Base-by-base conservation (phyloP, 2,329 filamentous ascomycete genomes). In the Coccinonectria pachysandricola region DNA sequence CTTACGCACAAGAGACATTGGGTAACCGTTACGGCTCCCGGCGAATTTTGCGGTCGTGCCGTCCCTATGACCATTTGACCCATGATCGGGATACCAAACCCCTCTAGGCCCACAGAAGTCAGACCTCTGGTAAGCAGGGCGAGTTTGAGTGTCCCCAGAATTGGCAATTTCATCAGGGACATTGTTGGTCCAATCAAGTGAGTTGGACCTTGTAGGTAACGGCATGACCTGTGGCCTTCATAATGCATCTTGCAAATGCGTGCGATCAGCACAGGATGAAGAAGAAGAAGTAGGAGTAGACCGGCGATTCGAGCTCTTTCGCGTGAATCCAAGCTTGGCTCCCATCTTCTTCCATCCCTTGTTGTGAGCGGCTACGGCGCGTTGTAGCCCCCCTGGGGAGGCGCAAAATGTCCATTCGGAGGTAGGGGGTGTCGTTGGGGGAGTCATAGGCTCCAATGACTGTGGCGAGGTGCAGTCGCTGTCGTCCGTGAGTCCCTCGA, bases 361-460 rank as follows among this genome's bases (percentile, higher is more conserved):
- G 38, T 55, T 68, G 42, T 68, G 64, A 3, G 64, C 65, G 18
- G 63, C 63, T 25, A 71, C 59, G 9, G 68, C 67, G 30, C 66
- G 60, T 24, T 71, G 66, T 12, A 73, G 52, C 9, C 62, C 59
- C n/a, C 61, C 64, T 0, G 68, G 66, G 5, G 69, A 68, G 1
- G 62, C 52, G 35, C 56, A 56, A 36, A 70, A 67, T 4, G 55
- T 50, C 56, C 64, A 72, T 35, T 76, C 68, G 0, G 70, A 65
- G 1, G 67, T 71, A 0, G 79, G 79, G 17, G 81, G 78, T 3
- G 76, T 82, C 3, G 71, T 82, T 1, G 80, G 80, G 0, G 81
- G 81, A 4, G 81, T 86, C 62, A 84, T 76, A 3, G 67, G 78
- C 45, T 79, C 77, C 33, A 63, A 58, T 14, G 56, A 49, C 24